A percentile compares a stretch with the other conserved stretches of the same genome.
Conservation (phyloP, 768 basidiomycete genomes). For the Suillus ampliporus region DNA sequence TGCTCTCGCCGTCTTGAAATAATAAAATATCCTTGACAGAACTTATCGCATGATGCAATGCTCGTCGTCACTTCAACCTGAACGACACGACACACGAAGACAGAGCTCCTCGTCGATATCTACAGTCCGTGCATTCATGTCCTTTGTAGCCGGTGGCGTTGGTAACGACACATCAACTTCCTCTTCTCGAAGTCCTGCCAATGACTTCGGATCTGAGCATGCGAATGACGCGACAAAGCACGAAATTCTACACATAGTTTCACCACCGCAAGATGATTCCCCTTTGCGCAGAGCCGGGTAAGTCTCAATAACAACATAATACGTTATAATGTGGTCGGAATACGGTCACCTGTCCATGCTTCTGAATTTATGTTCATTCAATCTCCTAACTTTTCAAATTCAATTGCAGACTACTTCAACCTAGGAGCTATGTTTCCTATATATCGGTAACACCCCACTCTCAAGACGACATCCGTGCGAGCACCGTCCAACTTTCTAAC, state of each 20-base stretch:
- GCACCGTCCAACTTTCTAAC: constrained; percentile 68
- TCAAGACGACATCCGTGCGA: constrained; percentile 66
- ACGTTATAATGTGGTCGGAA: constrained; percentile 9
- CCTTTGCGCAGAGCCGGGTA: constrained; percentile 61
- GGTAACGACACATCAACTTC: background rate
- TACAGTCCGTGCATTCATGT: background rate
- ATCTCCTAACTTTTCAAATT: constrained; percentile 19
- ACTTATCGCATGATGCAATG: background rate
- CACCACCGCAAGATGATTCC: constrained; percentile 42
- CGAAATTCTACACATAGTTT: constrained; percentile 19
- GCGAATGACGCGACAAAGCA: constrained; percentile 11
- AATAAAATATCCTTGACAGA: background rate
- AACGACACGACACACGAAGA: background rate
- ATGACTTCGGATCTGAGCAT: background rate
- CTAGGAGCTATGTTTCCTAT: constrained; percentile 50
- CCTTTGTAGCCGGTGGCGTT: background rate
- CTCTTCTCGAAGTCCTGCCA: background rate
- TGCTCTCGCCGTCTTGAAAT: background rate
- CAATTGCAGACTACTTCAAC: constrained; percentile 57
- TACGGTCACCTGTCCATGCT: constrained; percentile 16
- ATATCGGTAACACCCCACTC: constrained; percentile 49
- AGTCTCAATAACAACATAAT: constrained; percentile 29
- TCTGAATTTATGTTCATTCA: constrained; percentile 16
- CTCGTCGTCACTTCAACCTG: background rate
- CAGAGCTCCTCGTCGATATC: background rate